Base-by-base conservation (phyloP, 2,329 filamentous ascomycete species). In the Colletotrichum lupini region DNA sequence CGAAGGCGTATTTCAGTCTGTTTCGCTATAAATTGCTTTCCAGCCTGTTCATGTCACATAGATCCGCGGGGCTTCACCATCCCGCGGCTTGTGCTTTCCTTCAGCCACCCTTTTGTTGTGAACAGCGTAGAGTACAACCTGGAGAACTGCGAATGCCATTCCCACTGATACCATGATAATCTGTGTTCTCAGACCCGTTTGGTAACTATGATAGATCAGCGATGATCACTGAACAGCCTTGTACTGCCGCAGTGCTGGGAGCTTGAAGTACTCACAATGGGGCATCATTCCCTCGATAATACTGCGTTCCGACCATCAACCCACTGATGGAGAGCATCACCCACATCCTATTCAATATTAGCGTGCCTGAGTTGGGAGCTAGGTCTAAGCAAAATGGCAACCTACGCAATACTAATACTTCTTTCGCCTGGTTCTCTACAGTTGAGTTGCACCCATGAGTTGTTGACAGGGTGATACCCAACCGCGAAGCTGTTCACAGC, bases 361-460 rank as follows among this genome's bases (percentile, higher is more conserved):
- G 14, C 2, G 5, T 42, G 42, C 0, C 5, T 30, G 7, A 12
- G 4, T 8, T 8, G 19, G 1, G 5, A 6, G 28, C 16, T 37
- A 19, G 1, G 16, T 12, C 4, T 32, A 4, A 5, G 32, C 3
- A 28, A 1, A 11, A 0, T 2, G 1, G 16, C 2, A 8, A 78
- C 85, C 74, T 75, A 86, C 81, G 87, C 86, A 58, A 89, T 84
- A 26, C 80, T 82, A 62, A 89, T 86, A 73, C 85, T 88, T 68
- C 86, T 77, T 76, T 88, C 87, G 8, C 83, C 78, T 0, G 84
- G 77, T 28, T 84, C 84, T 11, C 79, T 80, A 72, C 87, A 88
- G 74, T 89, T 89, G 5, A 88, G 78, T 75, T 88, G 86, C 11
- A 87, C 81, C 87, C 87, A 89, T 0, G 85, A 83, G 78, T 89